These are phyloP conservation scores for Phyllachora maydis DNA, from an alignment of 2,329 filamentous ascomycete species.

Conservation along the genomic window DNA sequence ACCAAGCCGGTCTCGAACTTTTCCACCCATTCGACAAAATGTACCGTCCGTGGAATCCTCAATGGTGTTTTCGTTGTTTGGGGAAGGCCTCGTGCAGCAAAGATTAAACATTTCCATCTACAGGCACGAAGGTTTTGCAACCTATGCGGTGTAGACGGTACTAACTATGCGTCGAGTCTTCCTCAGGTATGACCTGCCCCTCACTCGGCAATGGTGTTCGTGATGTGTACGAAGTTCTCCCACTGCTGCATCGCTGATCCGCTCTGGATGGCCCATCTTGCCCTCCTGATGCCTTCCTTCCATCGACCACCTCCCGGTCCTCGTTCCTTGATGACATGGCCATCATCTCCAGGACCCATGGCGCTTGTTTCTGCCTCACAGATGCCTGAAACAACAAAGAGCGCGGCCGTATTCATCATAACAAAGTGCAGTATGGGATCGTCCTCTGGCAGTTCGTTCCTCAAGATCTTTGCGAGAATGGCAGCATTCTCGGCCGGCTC, in stretches of 20 bases:
- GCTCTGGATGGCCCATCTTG: slow-evolving; percentile 72
- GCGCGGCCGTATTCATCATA: slow-evolving; percentile 75
- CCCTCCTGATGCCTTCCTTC: slow-evolving; percentile 84
- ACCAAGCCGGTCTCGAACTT: too few relatives aligned
- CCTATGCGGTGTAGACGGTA: too few relatives aligned
- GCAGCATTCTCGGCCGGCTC: slow-evolving; percentile 71
- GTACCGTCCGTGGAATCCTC: too few relatives aligned
- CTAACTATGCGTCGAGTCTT: too few relatives aligned
- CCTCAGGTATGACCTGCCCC: too few relatives aligned
- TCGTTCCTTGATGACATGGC: slow-evolving; percentile 57
- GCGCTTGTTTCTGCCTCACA: slow-evolving; percentile 66
- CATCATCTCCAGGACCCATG: slow-evolving; percentile 66
- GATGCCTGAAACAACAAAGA: slow-evolving; percentile 70
- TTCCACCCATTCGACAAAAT: too few relatives aligned
- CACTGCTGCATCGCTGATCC: slow-evolving; percentile 73
- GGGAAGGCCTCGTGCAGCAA: too few relatives aligned
- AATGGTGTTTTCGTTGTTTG: too few relatives aligned
- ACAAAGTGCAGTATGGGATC: slow-evolving; percentile 87
- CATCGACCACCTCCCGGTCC: slow-evolving; percentile 76
- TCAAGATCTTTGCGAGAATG: slow-evolving; percentile 60
- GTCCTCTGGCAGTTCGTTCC: slow-evolving; percentile 49
- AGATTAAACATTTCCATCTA: too few relatives aligned
- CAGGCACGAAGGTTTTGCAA: too few relatives aligned
- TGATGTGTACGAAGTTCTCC: slow-evolving; percentile 65
- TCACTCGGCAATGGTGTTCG: too few relatives aligned